Conservation (phyloP, 164 flowering plant species). For the Nymphaea thermarum region DNA sequence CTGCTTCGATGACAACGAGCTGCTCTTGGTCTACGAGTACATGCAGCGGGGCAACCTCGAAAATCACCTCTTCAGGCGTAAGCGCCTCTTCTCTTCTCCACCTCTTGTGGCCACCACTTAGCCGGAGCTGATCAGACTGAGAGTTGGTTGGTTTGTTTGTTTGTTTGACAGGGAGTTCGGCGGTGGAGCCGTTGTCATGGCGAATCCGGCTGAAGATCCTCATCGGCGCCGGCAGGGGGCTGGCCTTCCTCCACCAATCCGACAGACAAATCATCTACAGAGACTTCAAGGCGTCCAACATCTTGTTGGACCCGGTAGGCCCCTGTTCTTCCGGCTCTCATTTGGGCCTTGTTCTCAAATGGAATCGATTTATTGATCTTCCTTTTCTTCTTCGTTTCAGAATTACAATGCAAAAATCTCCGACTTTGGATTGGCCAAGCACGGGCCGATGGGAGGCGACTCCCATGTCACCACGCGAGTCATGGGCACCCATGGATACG, state of each 20-base stretch:
- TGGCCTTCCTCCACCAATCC: conserved; percentile 65
- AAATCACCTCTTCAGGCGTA: conserved; percentile 89
- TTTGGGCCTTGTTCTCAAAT: background rate
- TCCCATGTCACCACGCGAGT: conserved; percentile 85
- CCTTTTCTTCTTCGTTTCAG: conserved; percentile 19
- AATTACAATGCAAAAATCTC: conserved; percentile 69
- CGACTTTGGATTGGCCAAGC: conserved; percentile 83
- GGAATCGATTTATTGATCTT: background rate
- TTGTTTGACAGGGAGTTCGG: conserved; percentile 37
- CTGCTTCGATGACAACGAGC: conserved; percentile 63
- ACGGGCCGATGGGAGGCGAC: conserved; percentile 59
- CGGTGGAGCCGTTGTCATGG: conserved; percentile 73
- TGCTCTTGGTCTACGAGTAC: conserved; percentile 71
- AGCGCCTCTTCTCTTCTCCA: conserved; percentile 8
- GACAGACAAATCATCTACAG: conserved; percentile 68
- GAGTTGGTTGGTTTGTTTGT: background rate
- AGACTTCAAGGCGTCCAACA: conserved; percentile 85
- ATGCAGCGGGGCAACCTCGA: conserved; percentile 86
- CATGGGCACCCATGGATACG: conserved; percentile 86
- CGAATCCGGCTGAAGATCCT: conserved; percentile 54
- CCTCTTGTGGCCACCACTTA: background rate
- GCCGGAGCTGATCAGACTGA: background rate
- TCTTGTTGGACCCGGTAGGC: conserved; percentile 71
- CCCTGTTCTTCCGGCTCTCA: background rate
- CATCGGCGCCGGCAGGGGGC: conserved; percentile 75